Evolutionary conservation across 2,329 filamentous ascomycete species (phyloP).

Genomic region (Hymenoscyphus linearis): DNA sequence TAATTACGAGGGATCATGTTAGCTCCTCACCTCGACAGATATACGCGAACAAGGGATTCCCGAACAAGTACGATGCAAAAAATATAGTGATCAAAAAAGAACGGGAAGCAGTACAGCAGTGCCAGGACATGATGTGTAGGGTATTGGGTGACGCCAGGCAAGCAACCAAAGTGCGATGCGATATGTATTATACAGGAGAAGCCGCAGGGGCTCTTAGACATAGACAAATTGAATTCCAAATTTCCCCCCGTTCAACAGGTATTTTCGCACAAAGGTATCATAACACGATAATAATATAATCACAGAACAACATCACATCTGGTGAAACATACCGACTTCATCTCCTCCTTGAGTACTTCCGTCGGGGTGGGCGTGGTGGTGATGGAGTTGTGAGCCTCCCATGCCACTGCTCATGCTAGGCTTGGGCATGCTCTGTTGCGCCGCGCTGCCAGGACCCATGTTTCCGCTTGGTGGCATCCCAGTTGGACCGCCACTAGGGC

Average conservation of each 20-base stretch:
- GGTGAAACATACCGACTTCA: conserved; percentile 92
- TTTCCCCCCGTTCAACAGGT: conserved; percentile 25
- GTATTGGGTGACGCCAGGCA: conserved; percentile 24
- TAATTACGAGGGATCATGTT: conserved; percentile 33
- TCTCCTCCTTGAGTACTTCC: conserved; percentile 63
- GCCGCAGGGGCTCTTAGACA: conserved; percentile 19
- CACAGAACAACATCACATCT: conserved; percentile 57
- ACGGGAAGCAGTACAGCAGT: conserved; percentile 24
- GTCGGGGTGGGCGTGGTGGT: conserved; percentile 70
- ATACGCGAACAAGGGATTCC: conserved; percentile 24
- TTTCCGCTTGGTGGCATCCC: conserved; percentile 58
- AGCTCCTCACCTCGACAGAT: conserved; percentile 31
- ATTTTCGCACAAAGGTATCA: conserved; percentile 31
- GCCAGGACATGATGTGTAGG: conserved; percentile 26
- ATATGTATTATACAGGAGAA: conserved; percentile 34
- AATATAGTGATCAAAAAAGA: conserved; percentile 2
- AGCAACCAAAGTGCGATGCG: conserved; percentile 31
- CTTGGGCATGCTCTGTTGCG: conserved; percentile 52
- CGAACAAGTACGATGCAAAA: conserved; percentile 11
- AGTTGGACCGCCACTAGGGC: conserved; percentile 58
- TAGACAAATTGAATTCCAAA: conserved; percentile 15
- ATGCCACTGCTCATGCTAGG: conserved; percentile 60
- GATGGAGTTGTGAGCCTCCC: conserved; percentile 58
- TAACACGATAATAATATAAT: conserved; percentile 37
- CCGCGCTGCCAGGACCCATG: conserved; percentile 51